Conservation (phyloP, 2,329 filamentous ascomycete species). For the Ophiostoma tasmaniense region DNA sequence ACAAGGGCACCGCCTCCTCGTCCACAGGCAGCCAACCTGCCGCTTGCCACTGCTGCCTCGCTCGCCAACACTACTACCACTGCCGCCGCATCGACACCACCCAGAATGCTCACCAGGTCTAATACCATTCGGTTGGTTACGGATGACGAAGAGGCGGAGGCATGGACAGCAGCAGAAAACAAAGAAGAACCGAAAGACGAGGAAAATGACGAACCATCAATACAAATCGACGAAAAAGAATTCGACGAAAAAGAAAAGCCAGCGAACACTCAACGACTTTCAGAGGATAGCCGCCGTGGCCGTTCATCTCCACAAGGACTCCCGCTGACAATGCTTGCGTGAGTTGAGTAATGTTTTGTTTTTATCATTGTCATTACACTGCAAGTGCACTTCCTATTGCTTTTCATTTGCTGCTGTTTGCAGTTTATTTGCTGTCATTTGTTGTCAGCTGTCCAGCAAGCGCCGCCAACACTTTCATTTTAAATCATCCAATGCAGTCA, state of each 20-base stretch:
- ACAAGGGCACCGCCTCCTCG: background rate
- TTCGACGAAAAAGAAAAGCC: background rate
- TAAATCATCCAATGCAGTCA: background rate
- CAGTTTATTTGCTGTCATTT: background rate
- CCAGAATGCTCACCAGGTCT: background rate
- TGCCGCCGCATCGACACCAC: background rate
- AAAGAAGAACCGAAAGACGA: background rate
- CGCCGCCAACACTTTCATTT: constrained; percentile 4
- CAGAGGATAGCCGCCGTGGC: background rate
- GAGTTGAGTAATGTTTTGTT: background rate
- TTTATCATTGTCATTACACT: background rate
- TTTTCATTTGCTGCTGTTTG: background rate
- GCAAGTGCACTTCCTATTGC: background rate
- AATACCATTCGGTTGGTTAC: background rate
- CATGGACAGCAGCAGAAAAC: background rate
- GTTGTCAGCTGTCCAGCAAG: background rate
- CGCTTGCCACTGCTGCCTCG: background rate
- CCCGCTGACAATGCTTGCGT: background rate
- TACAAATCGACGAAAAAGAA: background rate
- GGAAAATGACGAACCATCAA: background rate
- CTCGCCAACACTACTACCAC: background rate
- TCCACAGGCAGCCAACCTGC: background rate
- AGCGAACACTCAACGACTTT: background rate
- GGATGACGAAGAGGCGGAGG: background rate
- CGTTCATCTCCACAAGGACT: background rate